Percentiles rank a stretch among this genome's conserved stretches.
phyloP scores from a whole-genome alignment of 1,284 basidiomycete species.

The Macrocystidia cucumis region DNA sequence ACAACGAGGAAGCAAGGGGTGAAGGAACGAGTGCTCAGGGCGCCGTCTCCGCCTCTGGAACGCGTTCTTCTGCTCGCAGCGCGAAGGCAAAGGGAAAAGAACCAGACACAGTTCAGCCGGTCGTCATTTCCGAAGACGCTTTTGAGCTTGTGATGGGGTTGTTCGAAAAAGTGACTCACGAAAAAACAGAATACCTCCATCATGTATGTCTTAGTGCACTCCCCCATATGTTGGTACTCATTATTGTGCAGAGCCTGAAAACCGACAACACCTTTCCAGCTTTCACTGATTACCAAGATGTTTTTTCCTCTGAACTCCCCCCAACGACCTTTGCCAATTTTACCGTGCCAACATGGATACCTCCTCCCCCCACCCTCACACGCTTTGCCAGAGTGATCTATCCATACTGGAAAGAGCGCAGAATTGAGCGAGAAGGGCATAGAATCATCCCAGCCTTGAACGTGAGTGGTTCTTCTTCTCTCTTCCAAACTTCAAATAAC shows the following conservation, averaged over 20 bases:
- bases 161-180: conserved; percentile 88
- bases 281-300: conserved; percentile 74
- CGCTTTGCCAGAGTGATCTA: conserved; percentile 68
- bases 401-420: conserved; percentile 77
- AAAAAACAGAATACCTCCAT: conserved; percentile 88
- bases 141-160: conserved; percentile 96
- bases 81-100: conserved; percentile 77
- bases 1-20: conserved; percentile 84
- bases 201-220: conserved; percentile 49
- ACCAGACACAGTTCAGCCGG: conserved; percentile 50
- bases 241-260: conserved; percentile 40
- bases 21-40: conserved; percentile 77
- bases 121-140: conserved; percentile 78
- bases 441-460: conserved; percentile 77
- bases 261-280: conserved; percentile 66
- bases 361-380: conserved; percentile 44
- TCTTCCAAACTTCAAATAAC: not conserved
- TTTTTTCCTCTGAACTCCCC: conserved; percentile 52
- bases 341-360: conserved; percentile 53
- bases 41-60: conserved; percentile 47
- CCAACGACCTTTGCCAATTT: conserved; percentile 57
- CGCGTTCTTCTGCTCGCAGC: conserved; percentile 49
- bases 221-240: conserved; percentile 2
- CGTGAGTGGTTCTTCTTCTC: conserved; percentile 32
- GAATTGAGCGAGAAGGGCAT: conserved; percentile 68